Base-by-base conservation (phyloP, 495 filamentous ascomycete genomes). In the Choiromyces venosus region DNA sequence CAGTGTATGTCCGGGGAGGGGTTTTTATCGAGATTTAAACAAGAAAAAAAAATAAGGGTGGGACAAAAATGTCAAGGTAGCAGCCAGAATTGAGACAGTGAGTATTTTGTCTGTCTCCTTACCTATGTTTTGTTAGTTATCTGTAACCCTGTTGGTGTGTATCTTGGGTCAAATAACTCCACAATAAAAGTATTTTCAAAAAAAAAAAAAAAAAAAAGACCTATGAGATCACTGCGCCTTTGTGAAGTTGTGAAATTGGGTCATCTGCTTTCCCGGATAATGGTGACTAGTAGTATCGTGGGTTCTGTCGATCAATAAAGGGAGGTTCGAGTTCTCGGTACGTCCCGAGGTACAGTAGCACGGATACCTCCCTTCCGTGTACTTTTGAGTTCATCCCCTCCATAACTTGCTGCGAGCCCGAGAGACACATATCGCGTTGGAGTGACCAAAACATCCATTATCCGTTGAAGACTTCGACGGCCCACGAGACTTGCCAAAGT, bases 21-120 rank as follows among this genome's bases (percentile, higher is more conserved):
- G n/a, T n/a, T n/a, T n/a, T n/a, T n/a, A 16, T 61, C 18, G 52
- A 14, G 25, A 33, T 29, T 7, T 14, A 25, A 52, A 25, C 10
- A 21, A 29, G 29, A 29, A 56, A 10, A 12, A 52, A 9, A 1
- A 25, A 25, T n/a, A 25, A 56, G 52, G 25, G 25, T 12, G 25
- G 52, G 18, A 61, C 10, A 33, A 61, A n/a, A 33, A 33, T 61
- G 25, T 61, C 29, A 61, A 29, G 52, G 52, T 61, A 61, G 25
- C 52, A 61, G 25, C 12, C 12, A 61, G 25, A n/a, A n/a, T 16
- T 25, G 52, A 33, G 52, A 33, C 52, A 56, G 52, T 33, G 25
- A 61, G 52, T 33, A 61, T 61, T 61, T 29, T 61, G 52, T 61
- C 52, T 61, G 52, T 61, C 52, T 61, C 33, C 52, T 61, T 61